Evolutionary conservation across 139 green algal genomes (phyloP), one percentile per base, ranked within the genome.

Genomic region (Chlamydomonas eustigma): DNA sequence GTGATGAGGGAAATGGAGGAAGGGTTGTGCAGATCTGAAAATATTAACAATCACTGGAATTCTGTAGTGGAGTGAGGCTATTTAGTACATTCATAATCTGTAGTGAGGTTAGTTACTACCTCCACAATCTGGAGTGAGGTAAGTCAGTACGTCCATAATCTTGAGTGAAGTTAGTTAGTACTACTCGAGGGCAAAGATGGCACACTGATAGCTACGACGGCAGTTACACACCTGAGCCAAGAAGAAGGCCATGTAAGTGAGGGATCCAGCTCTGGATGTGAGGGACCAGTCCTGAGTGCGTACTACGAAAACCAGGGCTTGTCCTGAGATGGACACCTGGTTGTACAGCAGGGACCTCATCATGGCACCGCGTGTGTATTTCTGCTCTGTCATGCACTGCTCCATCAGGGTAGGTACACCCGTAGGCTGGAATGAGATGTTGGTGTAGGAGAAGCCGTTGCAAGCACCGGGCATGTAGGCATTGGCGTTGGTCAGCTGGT

Each of bases 271-370:
- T 3, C 73, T 64, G 1, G 79, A 64, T 2, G 81, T 50, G 30
- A 94, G 69, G 0, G 89, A 94, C 73, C 83, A 88, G 8, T 50
- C 66, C 35, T 81, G 64, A 44, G 83, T 90, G 51, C 91, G 88
- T 30, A 93, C 89, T 5, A 95, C 90, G 77, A 95, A 94, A 63
- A 95, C 90, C 2, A 95, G 75, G 2, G 88, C 89, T 84, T 94
- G 90, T 25, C 91, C 91, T 35, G 78, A 88, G 28, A 93, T 75
- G 25, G 88, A 94, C 3, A 91, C 83, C 80, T 88, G 83, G 2
- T 70, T 70, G 44, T 28, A 18, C 44, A 58, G 44, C 24, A 92
- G 78, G 31, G 85, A 77, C 51, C 91, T 83, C 6, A 86, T 83
- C 85, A 94, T 94, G 52, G 89, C 86, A 35, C 86, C 86, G 36